Percentiles rank a stretch among this genome's conserved stretches.
Conservation (phyloP, 345 rosid genomes). For the Populus simonii region DNA sequence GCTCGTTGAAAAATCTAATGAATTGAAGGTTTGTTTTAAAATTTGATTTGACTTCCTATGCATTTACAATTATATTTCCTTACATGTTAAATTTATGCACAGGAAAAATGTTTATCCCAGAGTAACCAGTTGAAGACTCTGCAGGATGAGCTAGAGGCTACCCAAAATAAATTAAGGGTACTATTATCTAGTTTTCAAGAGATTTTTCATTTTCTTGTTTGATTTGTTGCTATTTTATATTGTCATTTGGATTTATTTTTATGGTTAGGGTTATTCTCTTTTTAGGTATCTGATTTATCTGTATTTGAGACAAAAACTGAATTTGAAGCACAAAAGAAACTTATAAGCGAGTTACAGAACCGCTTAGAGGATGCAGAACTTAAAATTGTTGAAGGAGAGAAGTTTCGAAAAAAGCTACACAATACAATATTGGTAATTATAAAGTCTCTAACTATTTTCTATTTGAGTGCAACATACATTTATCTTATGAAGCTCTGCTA, state of each 20-base stretch:
- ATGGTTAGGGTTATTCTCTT: constrained; percentile 9
- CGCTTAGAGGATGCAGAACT: constrained; percentile 78
- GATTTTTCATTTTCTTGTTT: not conserved
- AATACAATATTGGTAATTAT: constrained; percentile 82
- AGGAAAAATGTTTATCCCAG: constrained; percentile 72
- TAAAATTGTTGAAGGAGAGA: constrained; percentile 91
- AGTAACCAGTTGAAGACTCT: constrained; percentile 55
- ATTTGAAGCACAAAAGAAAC: constrained; percentile 67
- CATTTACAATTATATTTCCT: constrained; percentile 1
- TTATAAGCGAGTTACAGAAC: constrained; percentile 57
- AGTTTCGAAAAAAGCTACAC: constrained; percentile 83
- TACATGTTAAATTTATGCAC: constrained; percentile 23
- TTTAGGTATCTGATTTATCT: constrained; percentile 70
- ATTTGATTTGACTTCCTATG: constrained; percentile 3
- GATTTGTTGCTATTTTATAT: not conserved
- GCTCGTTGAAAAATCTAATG: constrained; percentile 58
- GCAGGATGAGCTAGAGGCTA: constrained; percentile 59
- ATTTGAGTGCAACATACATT: not conserved
- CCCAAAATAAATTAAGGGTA: constrained; percentile 71
- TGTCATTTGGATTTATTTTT: constrained; percentile 3
- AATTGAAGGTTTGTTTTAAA: constrained; percentile 61
- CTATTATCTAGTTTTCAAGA: constrained; percentile 9
- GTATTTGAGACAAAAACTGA: constrained; percentile 70
- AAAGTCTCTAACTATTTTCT: not conserved
- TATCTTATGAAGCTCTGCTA: constrained; percentile 14